Evolutionary conservation across 495 filamentous ascomycete genomes (phyloP).

Genomic region (Lophiotrema nucula): DNA sequence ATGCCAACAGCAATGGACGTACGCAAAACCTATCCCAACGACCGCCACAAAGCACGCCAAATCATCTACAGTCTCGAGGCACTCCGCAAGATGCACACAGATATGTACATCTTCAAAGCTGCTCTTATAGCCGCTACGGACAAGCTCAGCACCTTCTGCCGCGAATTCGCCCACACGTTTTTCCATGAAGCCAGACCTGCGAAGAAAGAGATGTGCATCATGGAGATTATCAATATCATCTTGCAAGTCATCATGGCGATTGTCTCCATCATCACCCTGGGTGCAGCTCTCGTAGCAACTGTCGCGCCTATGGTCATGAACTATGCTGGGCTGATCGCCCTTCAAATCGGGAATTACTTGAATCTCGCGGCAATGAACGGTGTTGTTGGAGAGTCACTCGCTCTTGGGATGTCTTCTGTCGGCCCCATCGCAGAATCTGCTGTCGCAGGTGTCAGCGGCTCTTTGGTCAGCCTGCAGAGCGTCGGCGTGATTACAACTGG

Average conservation of each 20-base stretch:
- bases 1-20: neutral
- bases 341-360: neutral
- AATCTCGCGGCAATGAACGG: neutral
- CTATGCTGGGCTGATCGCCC: neutral
- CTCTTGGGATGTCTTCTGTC: too few relatives aligned
- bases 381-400: too few relatives aligned
- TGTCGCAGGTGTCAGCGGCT: neutral
- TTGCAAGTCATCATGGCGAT: neutral
- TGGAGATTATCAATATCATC: neutral
- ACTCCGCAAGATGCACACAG: neutral
- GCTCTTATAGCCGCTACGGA: neutral
- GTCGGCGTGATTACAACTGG: neutral
- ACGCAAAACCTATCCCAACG: neutral
- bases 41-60: neutral
- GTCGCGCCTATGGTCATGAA: neutral
- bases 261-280: neutral
- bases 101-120: neutral
- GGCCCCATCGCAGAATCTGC: neutral
- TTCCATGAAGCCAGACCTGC: neutral
- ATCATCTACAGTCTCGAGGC: neutral
- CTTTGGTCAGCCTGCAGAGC: neutral
- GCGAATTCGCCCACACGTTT: neutral
- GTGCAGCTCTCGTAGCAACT: neutral
- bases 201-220: neutral
- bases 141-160: neutral